Evolutionary conservation across 2,329 filamentous ascomycete genomes (phyloP), one percentile per base, ranked within the genome.

Genomic region (Colletotrichum sp.): DNA sequence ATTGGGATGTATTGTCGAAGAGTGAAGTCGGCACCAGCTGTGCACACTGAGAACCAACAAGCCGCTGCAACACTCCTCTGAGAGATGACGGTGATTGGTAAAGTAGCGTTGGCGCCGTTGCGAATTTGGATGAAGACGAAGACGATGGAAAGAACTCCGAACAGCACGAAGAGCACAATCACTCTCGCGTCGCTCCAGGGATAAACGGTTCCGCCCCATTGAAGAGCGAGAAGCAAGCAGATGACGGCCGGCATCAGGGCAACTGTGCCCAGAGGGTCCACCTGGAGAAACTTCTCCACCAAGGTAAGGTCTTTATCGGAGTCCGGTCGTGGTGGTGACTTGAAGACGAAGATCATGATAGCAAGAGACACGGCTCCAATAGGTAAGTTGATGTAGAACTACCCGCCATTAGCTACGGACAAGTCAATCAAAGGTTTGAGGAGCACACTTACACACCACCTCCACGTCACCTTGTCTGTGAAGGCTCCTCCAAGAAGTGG

Each of bases 151-250:
- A 86, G 77, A 13, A 86, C 73, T 1, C 70, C 80, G 6, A 83
- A 81, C 0, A 84, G 71, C 73, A 85, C 80, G 26, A 86, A 79
- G 7, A 86, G 81, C 8, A 73, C 81, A 30, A 86, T 82, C 59
- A 85, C 80, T 28, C 80, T 81, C 4, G 75, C 79, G 21, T 80
- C 76, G 24, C 64, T 79, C 85, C 85, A 86, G 1, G 80, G 39
- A 59, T 84, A 84, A 8, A 77, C 79, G 8, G 78, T 80, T 8
- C 83, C 85, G 60, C 85, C 85, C 86, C 86, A 88, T 70, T 88
- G 86, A 13, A 89, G 81, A 6, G 87, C 87, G 6, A 89, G 79
- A 1, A 89, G 77, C 7, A 89, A 83, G 75, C 86, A 88, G 59
- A 88, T 79, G 8, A 79, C 64, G 10, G 71, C 78, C 2, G 78